phyloP scores from a whole-genome alignment of 2,329 filamentous ascomycete genomes.

The Ceratocystis alfenasii region DNA sequence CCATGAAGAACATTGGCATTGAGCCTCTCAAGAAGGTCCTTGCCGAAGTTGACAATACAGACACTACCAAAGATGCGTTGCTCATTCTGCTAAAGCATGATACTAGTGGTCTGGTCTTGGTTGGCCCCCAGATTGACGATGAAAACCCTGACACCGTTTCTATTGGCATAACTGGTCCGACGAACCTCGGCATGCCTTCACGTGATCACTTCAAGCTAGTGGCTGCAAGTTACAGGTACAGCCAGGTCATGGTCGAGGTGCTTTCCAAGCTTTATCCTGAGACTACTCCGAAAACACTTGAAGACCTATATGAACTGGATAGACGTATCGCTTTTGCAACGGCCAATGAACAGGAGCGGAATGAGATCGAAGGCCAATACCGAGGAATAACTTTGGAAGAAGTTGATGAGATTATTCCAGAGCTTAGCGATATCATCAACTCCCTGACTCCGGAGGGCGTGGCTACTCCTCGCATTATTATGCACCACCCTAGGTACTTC shows the following conservation, averaged over 20 bases:
- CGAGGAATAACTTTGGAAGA: constrained; percentile 50
- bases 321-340: constrained; percentile 48
- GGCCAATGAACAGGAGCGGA: constrained; percentile 41
- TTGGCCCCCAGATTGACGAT: constrained; percentile 34
- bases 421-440: constrained; percentile 42
- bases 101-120: constrained; percentile 31
- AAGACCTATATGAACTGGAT: constrained; percentile 43
- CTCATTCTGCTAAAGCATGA: constrained; percentile 37
- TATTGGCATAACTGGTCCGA: constrained; percentile 34
- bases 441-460: constrained; percentile 31
- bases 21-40: constrained; percentile 46
- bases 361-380: constrained; percentile 55
- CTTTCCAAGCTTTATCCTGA: constrained; percentile 28
- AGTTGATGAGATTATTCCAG: constrained; percentile 42
- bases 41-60: constrained; percentile 33
- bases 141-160: constrained; percentile 32
- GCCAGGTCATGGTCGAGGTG: constrained; percentile 26
- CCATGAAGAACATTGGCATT: constrained; percentile 43
- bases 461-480: constrained; percentile 40
- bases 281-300: constrained; percentile 33
- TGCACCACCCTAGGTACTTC: constrained; percentile 49
- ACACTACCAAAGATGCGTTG: constrained; percentile 33
- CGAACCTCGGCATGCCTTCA: constrained; percentile 47
- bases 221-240: constrained; percentile 41
- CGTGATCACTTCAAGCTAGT: constrained; percentile 49